Evolutionary conservation across 1,284 basidiomycete genomes (phyloP).

Genomic region (Boletellus dicymbophilus): DNA sequence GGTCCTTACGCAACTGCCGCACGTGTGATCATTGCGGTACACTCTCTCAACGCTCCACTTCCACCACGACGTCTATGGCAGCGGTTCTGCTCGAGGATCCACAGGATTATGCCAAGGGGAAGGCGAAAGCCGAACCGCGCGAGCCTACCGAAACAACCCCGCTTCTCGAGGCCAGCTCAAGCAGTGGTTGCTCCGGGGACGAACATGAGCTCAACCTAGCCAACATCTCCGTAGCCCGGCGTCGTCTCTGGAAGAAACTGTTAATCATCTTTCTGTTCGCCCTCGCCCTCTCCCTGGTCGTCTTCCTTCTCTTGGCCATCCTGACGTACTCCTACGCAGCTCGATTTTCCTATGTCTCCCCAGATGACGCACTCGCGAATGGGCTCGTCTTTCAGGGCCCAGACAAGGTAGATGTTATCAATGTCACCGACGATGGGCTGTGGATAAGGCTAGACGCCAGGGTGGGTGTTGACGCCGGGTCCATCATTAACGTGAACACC

Average conservation of each 20-base stretch:
- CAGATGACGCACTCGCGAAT: conserved; percentile 56
- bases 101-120: conserved; percentile 26
- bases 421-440: conserved; percentile 59
- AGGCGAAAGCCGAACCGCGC: conserved; percentile 27
- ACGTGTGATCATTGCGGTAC: conserved; percentile 19
- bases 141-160: conserved; percentile 35
- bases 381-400: conserved; percentile 63
- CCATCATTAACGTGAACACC: conserved; percentile 54
- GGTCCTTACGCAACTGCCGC: background rate
- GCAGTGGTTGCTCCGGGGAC: conserved; percentile 11
- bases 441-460: conserved; percentile 59
- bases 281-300: conserved; percentile 41
- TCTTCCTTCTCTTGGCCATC: conserved; percentile 45
- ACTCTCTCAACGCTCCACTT: background rate
- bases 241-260: conserved; percentile 31
- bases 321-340: conserved; percentile 67
- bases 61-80: conserved; percentile 24
- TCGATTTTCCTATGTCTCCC: conserved; percentile 50
- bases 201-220: conserved; percentile 15
- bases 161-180: conserved; percentile 29
- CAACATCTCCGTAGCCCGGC: conserved; percentile 14
- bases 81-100: conserved; percentile 14
- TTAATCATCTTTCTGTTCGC: conserved; percentile 32
- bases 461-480: conserved; percentile 66
- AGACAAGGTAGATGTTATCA: conserved; percentile 58